These are phyloP conservation scores for Lipomyces lipofer DNA, from an alignment of 805 yeast genomes.

Conservation along the genomic window DNA sequence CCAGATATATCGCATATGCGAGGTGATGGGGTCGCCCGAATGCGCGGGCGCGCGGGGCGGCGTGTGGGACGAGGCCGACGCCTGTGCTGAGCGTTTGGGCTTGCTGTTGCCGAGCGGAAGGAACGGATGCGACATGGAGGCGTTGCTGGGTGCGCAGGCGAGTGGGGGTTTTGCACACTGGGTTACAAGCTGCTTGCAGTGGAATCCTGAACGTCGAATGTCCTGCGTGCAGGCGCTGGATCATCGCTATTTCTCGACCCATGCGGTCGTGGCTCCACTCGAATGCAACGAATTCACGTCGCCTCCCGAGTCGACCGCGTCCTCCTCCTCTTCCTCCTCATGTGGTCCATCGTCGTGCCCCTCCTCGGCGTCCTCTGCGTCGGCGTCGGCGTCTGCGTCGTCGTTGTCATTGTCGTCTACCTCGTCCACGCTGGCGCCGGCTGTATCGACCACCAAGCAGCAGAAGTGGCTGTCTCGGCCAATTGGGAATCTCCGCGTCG, in stretches of 20 bases:
- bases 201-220: slow-evolving; percentile 64
- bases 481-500: too few species aligned
- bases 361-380: neutral
- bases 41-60: slow-evolving; percentile 54
- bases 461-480: too few species aligned
- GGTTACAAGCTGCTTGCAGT: slow-evolving; percentile 52
- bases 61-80: slow-evolving; percentile 64
- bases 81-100: slow-evolving; percentile 55
- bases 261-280: neutral
- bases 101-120: slow-evolving; percentile 50
- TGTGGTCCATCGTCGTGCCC: neutral
- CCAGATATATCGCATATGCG: slow-evolving; percentile 69
- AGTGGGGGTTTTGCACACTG: slow-evolving; percentile 19
- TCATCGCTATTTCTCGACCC: slow-evolving; percentile 16
- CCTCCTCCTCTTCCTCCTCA: neutral
- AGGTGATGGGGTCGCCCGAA: slow-evolving; percentile 75
- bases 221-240: slow-evolving; percentile 27
- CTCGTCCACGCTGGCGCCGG: too few species aligned
- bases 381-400: neutral
- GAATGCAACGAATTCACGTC: neutral
- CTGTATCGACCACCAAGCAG: too few species aligned
- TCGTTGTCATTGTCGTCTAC: neutral
- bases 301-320: neutral
- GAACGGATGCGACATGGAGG: slow-evolving; percentile 7
- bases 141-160: neutral